These are phyloP conservation scores for Emmonsia crescens DNA, from an alignment of 2,329 filamentous ascomycete species.

Conservation along the genomic window DNA sequence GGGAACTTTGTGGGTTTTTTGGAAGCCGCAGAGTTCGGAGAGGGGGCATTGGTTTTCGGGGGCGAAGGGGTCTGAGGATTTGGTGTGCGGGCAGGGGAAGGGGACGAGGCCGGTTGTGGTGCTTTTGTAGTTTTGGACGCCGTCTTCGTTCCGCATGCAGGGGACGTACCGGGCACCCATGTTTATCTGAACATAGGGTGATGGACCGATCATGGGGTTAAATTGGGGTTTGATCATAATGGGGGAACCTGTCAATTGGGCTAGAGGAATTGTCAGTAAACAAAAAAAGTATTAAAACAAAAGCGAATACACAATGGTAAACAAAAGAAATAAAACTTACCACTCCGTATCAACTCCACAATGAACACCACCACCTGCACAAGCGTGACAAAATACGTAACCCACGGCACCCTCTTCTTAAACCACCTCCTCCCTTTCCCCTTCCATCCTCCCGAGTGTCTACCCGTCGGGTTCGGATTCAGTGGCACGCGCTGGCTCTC, in stretches of 20 bases:
- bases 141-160: slow-evolving; percentile 71
- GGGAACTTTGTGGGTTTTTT: slow-evolving; percentile 48
- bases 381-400: slow-evolving; percentile 68
- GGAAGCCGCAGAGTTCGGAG: slow-evolving; percentile 71
- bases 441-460: slow-evolving; percentile 30
- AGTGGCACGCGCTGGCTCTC: slow-evolving; percentile 38
- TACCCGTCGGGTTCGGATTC: slow-evolving; percentile 9
- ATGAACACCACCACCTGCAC: slow-evolving; percentile 80
- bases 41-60: slow-evolving; percentile 56
- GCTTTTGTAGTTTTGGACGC: slow-evolving; percentile 27
- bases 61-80: slow-evolving; percentile 43
- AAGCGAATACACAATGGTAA: slow-evolving; percentile 5
- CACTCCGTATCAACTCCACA: slow-evolving; percentile 73
- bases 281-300: background rate
- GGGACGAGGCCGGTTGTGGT: slow-evolving; percentile 17
- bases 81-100: slow-evolving; percentile 78
- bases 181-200: slow-evolving; percentile 80
- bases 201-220: slow-evolving; percentile 96
- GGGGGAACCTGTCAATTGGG: slow-evolving; percentile 61
- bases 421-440: slow-evolving; percentile 40
- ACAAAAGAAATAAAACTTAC: slow-evolving; percentile 39
- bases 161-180: slow-evolving; percentile 90
- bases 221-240: slow-evolving; percentile 66
- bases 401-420: slow-evolving; percentile 56
- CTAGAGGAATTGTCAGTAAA: slow-evolving; percentile 32